Evolutionary conservation across 176 grass and related monocot genomes (phyloP), one percentile per base, ranked within the genome.

Genomic region (Elaeis guineensis): DNA sequence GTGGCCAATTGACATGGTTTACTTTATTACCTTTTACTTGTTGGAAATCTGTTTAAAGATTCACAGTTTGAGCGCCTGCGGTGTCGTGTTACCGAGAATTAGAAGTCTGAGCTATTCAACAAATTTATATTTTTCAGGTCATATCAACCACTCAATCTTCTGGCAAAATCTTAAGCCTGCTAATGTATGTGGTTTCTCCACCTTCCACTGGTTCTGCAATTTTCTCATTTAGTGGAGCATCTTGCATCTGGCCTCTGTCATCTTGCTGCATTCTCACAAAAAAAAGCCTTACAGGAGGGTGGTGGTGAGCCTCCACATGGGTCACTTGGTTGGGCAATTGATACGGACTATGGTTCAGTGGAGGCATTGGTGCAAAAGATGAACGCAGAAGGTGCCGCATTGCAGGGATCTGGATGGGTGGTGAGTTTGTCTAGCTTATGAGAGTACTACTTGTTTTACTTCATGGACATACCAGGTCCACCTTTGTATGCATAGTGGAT

Each of bases 341-440:
- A 92, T 70, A 80, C 83, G 73, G 63, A 89, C 58, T 98, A 92
- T 61, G 87, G 88, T 83, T 98, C 88, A 30, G 62, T 89, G 70
- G 84, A 92, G 16, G 77, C 77, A 16, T 74, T 98, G 77, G 49
- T 98, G 51, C 81, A 92, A 85, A 98, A 92, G 81, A 92, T 98
- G 57, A 98, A 89, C 66, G 79, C 84, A 52, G 84, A 92, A 66
- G 93, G 93, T 73, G 84, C 88, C 72, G 93, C 82, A 77, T 71
- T 98, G 72, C 93, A 98, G 79, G 93, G 93, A 73, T 98, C 93
- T 76, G 93, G 93, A 89, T 98, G 93, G 93, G 93, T 98, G 87
- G 93, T 98, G 55, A 58, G 88, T 78, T 75, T 61, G 32, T 65
- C 15, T 44, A 44, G 35, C 35, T 50, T 44, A 44, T 14, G 35